Base-by-base conservation (phyloP, 768 basidiomycete species). In the Trametes cubensis region DNA sequence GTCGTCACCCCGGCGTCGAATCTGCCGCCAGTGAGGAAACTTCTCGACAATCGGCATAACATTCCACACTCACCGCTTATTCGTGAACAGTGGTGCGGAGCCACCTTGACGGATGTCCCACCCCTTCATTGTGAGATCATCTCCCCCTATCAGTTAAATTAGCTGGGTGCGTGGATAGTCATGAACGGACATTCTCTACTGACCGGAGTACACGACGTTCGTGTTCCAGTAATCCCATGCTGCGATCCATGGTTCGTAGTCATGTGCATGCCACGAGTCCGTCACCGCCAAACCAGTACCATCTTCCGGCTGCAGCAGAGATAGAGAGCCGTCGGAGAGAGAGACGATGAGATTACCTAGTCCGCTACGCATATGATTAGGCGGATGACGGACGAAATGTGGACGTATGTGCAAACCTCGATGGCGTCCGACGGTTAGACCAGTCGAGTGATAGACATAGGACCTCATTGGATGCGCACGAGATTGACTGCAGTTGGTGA, bases 361-460 rank as follows among this genome's bases (percentile, higher is more conserved):
- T 23, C 71, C 70, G 47, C 86, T 90, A 59, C 7, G 25, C 14
- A 14, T 7, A n/a, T n/a, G n/a, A n/a, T n/a, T n/a, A n/a, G n/a
- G n/a, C n/a, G n/a, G n/a, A n/a, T n/a, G n/a, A n/a, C n/a, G n/a
- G n/a, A n/a, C n/a, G n/a, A n/a, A n/a, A n/a, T n/a, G 23, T 8
- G 21, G 2, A 1, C 1, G 39, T n/a, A 53, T 34, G 15, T 25
- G 23, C 81, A 23, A 74, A 88, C 88, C 63, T 74, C 58, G 75
- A 75, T n/a, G 77, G 74, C 26, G 63, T 72, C 34, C 83, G 80
- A 18, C 91, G 83, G 67, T 90, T 89, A 0, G 91, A 90, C 94
- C 95, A 99, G 73, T 98, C 97, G 26, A 98, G 76, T 10, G 95
- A 98, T 18, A 99, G 84, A 69, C 93, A 95, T 1, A 99, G 77